A percentile compares a stretch with the other conserved stretches of the same genome.
Evolutionary conservation across 306 rosid species (phyloP).

Genomic region (Abrus pulchellus): DNA sequence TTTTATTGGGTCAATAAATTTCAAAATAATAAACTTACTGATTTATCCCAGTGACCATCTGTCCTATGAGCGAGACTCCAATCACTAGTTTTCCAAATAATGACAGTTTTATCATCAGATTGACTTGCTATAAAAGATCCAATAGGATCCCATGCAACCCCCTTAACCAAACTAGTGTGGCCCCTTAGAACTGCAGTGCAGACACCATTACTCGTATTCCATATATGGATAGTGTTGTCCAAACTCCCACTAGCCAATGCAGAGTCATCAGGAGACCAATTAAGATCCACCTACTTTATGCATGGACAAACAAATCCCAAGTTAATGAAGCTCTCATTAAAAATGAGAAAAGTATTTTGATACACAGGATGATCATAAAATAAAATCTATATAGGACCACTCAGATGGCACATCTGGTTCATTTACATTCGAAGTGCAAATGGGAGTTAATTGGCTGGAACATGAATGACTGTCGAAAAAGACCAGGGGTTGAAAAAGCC

Average conservation of each 20-base stretch:
- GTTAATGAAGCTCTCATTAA: conserved; percentile 59
- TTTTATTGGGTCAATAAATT: conserved; percentile 25
- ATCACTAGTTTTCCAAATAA: conserved; percentile 97
- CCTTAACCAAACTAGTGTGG: conserved; percentile 97
- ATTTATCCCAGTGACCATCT: conserved; percentile 97
- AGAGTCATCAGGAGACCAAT: conserved; percentile 99
- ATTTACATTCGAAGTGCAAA: conserved; percentile 28
- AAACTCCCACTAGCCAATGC: conserved; percentile 96
- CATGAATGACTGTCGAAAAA: conserved; percentile 12
- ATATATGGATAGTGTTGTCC: conserved; percentile 91
- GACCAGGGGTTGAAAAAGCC: conserved; percentile 8
- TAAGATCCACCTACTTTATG: conserved; percentile 99
- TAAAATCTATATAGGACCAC: background rate
- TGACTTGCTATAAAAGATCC: conserved; percentile 99
- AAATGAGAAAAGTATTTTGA: conserved; percentile 26
- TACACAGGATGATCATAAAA: background rate
- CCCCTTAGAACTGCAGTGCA: conserved; percentile 99
- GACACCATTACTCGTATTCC: conserved; percentile 95
- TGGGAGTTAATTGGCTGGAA: conserved; percentile 30
- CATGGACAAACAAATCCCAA: conserved; percentile 69
- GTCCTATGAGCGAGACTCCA: conserved; percentile 99
- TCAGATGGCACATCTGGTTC: conserved; percentile 29
- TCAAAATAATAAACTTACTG: conserved; percentile 67
- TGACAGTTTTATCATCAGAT: conserved; percentile 98
- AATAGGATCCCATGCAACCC: conserved; percentile 99